A percentile compares a stretch with the other conserved stretches of the same genome.
phyloP scores from a whole-genome alignment of 306 rosid species.

The Inga laurina region DNA sequence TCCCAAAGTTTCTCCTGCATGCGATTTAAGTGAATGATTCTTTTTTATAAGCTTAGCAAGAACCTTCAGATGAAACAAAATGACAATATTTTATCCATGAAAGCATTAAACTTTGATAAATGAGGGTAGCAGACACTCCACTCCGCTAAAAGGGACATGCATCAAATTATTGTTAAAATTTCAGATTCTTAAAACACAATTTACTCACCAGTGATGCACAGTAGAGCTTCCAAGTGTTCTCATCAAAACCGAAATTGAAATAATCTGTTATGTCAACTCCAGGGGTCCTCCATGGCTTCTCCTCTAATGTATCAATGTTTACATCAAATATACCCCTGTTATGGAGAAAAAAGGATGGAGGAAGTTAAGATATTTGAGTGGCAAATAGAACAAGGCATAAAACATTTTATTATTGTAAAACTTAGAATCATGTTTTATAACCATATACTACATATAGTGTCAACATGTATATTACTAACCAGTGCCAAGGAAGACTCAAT shows the following conservation, averaged over 20 bases:
- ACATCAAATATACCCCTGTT: slow-evolving; percentile 62
- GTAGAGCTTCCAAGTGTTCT: slow-evolving; percentile 72
- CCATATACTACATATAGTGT: background rate
- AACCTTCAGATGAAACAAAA: slow-evolving; percentile 29
- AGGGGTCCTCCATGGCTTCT: slow-evolving; percentile 65
- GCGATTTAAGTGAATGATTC: slow-evolving; percentile 18
- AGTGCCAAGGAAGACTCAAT: slow-evolving; percentile 62
- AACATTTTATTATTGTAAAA: background rate
- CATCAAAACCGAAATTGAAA: slow-evolving; percentile 72
- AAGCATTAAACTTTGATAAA: slow-evolving; percentile 27
- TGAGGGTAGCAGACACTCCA: slow-evolving; percentile 1
- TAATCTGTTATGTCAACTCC: slow-evolving; percentile 65
- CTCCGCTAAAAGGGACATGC: slow-evolving; percentile 29
- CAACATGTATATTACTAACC: slow-evolving; percentile 48
- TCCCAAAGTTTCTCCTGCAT: slow-evolving; percentile 50
- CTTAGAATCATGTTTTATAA: background rate
- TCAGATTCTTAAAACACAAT: slow-evolving; percentile 16
- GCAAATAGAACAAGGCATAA: background rate
- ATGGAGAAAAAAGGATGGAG: slow-evolving; percentile 18
- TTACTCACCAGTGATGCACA: slow-evolving; percentile 61
- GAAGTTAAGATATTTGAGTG: slow-evolving; percentile 12
- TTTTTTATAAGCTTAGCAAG: background rate
- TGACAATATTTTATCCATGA: slow-evolving; percentile 14
- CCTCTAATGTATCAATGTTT: slow-evolving; percentile 52
- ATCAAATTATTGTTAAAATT: slow-evolving; percentile 13